These are phyloP conservation scores for Microbotryum scabiosae DNA, from an alignment of 1,284 basidiomycete genomes.

Conservation along the genomic window DNA sequence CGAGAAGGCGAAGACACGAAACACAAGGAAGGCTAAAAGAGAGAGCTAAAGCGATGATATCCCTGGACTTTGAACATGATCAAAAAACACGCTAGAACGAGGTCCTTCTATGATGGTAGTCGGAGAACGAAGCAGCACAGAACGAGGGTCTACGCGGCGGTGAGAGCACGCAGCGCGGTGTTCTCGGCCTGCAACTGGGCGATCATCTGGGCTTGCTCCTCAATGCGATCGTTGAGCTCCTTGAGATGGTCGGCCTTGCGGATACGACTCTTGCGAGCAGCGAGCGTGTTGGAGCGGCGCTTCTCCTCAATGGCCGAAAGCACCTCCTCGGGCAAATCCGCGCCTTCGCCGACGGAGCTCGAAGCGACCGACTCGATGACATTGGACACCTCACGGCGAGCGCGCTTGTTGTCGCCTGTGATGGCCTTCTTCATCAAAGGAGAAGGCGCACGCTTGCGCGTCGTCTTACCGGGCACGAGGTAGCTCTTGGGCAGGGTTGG, in stretches of 20 bases:
- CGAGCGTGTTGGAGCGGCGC: conserved; percentile 68
- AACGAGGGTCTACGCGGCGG: too few relatives aligned
- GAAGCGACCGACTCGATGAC: conserved; percentile 34
- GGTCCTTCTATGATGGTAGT: too few relatives aligned
- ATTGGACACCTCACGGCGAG: conserved; percentile 48
- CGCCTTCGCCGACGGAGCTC: conserved; percentile 26
- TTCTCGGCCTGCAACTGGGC: too few relatives aligned
- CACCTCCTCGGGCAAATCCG: conserved; percentile 40
- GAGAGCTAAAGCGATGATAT: too few relatives aligned
- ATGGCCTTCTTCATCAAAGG: conserved; percentile 29
- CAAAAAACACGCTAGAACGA: too few relatives aligned
- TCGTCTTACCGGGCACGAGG: conserved; percentile 51
- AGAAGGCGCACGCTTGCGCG: conserved; percentile 52
- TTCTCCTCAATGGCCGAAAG: conserved; percentile 61
- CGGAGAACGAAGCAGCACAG: too few relatives aligned
- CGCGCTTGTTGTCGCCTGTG: conserved; percentile 43
- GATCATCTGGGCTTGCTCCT: conserved; percentile 13
- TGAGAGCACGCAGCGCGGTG: too few relatives aligned
- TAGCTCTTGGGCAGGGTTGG: conserved; percentile 43
- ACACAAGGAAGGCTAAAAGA: too few relatives aligned
- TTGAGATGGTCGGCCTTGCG: conserved; percentile 65
- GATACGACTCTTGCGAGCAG: conserved; percentile 62
- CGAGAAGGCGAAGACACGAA: too few relatives aligned
- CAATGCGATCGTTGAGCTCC: conserved; percentile 50
- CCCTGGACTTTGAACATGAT: too few relatives aligned